Base-by-base conservation (phyloP, 2,329 filamentous ascomycete genomes). In the Colletotrichum agaves region DNA sequence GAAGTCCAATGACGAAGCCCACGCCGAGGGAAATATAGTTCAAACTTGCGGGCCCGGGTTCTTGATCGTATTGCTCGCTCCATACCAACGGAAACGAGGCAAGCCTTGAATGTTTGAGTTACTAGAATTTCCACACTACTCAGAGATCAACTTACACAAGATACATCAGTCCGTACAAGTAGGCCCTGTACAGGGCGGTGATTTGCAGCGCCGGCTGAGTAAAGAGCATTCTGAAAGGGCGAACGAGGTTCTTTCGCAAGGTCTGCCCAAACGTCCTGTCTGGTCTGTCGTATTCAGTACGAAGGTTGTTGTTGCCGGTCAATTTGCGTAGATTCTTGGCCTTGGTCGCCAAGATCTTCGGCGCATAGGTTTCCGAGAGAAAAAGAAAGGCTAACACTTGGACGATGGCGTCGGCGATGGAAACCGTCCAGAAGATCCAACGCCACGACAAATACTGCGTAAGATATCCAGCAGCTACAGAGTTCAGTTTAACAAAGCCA, bases 111-210 rank as follows among this genome's bases (percentile, higher is more conserved):
- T 11, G 1, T 0, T 8, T 43, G 3, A 41, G 55, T 35, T 31
- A 13, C 3, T 2, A 11, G 23, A 1, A 4, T 31, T 10, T 1
- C 2, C 3, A 0, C n/a, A 17, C 27, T 12, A 1, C 2, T 27
- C 2, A 6, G 8, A 11, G 11, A 21, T 21, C 21, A 2, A 7
- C 76, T 71, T 71, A 77, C 69, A 87, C 77, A 3, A 87, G 75
- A 67, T 87, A 87, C 55, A 87, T 79, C n/a, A 86, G 80, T 1
- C 85, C 84, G 68, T 87, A 88, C 3, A 85, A 73, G 23, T 86
- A 80, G 0, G 83, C 81, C 10, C 84, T 78, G 63, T 85, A 85
- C 0, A 85, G 70, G 0, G 83, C 81, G 3, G 86, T 79, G 1
- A 85, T 74, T 50, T 85, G 79, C 8, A 88, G 77, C 6, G 85